Evolutionary conservation across 768 basidiomycete genomes (phyloP).

Genomic region (Panaeolus papilionaceus): DNA sequence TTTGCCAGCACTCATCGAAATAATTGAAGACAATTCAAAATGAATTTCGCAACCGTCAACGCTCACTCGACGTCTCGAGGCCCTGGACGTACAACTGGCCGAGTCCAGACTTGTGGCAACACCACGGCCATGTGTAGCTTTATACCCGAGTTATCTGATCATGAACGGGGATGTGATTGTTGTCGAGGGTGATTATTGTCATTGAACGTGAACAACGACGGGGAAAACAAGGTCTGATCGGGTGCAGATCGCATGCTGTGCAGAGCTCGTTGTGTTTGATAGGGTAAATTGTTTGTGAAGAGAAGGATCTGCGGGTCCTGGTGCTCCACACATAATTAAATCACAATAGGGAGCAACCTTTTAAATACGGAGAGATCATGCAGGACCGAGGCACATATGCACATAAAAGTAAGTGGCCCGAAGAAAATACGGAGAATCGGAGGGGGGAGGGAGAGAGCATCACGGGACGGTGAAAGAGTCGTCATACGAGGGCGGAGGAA

Average conservation of each 20-base stretch:
- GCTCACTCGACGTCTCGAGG: no score
- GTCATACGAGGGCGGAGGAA: constrained; percentile 43
- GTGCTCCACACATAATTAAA: background rate
- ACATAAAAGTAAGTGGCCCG: background rate
- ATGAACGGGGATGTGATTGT: constrained; percentile 7
- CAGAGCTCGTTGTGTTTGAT: background rate
- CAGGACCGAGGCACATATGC: background rate
- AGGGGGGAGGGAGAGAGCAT: background rate
- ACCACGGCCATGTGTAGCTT: background rate
- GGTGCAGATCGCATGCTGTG: background rate
- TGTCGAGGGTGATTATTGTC: background rate
- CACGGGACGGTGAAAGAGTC: constrained; percentile 30
- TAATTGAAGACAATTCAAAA: no score
- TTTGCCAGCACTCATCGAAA: no score
- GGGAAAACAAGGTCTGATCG: background rate
- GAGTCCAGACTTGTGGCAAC: background rate
- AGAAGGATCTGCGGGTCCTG: constrained; percentile 6
- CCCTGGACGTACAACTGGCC: no score
- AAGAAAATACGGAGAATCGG: background rate
- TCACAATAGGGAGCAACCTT: constrained; percentile 2
- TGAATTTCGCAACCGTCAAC: no score
- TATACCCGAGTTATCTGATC: constrained; percentile 10
- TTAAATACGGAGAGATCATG: constrained; percentile 7
- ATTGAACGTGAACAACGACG: background rate
- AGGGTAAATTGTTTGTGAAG: constrained; percentile 2